phyloP scores from a whole-genome alignment of 1,284 basidiomycete species.

The Trichosporon sp. region DNA sequence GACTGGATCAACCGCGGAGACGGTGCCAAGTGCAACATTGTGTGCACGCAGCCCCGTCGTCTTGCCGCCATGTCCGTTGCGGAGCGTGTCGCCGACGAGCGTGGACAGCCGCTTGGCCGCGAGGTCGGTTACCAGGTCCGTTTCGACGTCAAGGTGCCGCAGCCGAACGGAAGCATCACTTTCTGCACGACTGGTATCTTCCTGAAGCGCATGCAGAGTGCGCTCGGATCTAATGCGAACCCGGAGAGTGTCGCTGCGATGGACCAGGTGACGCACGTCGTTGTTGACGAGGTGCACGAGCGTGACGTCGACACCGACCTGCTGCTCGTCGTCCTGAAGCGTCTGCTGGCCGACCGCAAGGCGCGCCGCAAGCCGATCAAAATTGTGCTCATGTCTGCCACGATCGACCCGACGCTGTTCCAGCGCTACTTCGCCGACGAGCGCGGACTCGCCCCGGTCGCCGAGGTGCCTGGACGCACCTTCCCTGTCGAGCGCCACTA shows the following conservation, averaged over 20 bases:
- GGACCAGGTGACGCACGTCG: conserved; percentile 84
- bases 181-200: conserved; percentile 96
- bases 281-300: conserved; percentile 97
- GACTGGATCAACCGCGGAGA: conserved; percentile 75
- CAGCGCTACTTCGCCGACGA: conserved; percentile 78
- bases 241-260: conserved; percentile 58
- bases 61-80: conserved; percentile 93
- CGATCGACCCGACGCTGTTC: conserved; percentile 88
- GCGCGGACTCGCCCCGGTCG: conserved; percentile 67
- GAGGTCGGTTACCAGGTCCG: conserved; percentile 89
- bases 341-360: conserved; percentile 75
- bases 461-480: conserved; percentile 88
- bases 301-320: conserved; percentile 94
- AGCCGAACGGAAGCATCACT: conserved; percentile 78
- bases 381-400: conserved; percentile 93
- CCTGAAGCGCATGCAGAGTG: conserved; percentile 81
- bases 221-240: conserved; percentile 61
- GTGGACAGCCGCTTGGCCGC: conserved; percentile 73
- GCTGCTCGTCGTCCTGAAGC: conserved; percentile 85
- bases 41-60: conserved; percentile 91
- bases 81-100: conserved; percentile 85
- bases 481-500: conserved; percentile 83
- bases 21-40: conserved; percentile 84
- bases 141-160: conserved; percentile 80
- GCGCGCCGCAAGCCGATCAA: conserved; percentile 76